These are phyloP conservation scores for Zygotorulaspora mrakii DNA, from an alignment of 1,139 yeast genomes.

Conservation along the genomic window DNA sequence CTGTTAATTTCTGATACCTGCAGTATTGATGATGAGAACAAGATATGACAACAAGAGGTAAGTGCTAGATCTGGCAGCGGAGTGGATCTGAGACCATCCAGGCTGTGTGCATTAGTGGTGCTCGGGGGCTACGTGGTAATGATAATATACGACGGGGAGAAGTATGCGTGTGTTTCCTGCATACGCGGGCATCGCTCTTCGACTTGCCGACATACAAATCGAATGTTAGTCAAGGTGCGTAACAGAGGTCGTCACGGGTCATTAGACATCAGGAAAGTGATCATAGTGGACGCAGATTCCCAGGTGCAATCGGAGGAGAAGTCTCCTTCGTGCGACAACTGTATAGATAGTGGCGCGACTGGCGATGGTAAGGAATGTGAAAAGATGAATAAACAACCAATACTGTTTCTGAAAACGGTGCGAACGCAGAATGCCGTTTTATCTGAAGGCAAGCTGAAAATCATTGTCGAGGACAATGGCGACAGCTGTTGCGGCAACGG, in stretches of 20 bases:
- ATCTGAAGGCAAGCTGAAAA: conserved; percentile 32
- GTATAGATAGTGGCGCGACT: conserved; percentile 7
- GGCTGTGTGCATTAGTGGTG: too few species aligned
- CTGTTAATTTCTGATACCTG: too few species aligned
- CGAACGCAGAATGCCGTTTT: conserved; percentile 31
- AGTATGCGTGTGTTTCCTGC: conserved; percentile 88
- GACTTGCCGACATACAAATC: conserved; percentile 72
- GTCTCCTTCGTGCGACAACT: conserved; percentile 13
- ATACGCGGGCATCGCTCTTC: conserved; percentile 91
- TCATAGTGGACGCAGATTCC: conserved; percentile 34
- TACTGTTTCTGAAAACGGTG: conserved; percentile 31
- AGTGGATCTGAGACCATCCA: too few species aligned
- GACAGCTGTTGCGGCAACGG: conserved; percentile 10
- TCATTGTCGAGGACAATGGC: conserved; percentile 26
- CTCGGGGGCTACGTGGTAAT: too few species aligned
- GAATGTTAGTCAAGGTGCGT: conserved; percentile 83
- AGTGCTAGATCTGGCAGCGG: too few species aligned
- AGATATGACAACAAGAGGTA: too few species aligned
- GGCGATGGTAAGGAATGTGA: conserved; percentile 18
- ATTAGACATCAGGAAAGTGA: conserved; percentile 33
- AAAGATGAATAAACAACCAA: conserved; percentile 33
- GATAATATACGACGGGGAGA: conserved; percentile 81
- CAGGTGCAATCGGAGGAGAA: conserved; percentile 21
- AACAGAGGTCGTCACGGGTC: conserved; percentile 74
- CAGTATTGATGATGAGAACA: too few species aligned